phyloP scores from a whole-genome alignment of 2,329 filamentous ascomycete genomes.

The Sphaerulina populicola region DNA sequence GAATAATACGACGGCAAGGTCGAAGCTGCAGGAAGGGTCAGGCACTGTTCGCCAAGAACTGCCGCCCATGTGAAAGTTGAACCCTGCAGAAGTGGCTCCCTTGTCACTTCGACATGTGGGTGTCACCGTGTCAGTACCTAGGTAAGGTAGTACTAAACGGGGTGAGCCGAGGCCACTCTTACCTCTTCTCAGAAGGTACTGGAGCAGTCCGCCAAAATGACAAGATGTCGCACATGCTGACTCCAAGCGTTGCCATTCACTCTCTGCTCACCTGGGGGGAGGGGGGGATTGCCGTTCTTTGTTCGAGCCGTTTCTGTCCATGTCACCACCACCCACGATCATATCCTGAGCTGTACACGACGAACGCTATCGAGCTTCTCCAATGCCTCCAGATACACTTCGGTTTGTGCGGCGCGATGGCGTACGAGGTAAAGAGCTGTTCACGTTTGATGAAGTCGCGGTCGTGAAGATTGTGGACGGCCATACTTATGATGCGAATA shows the following conservation, averaged over 20 bases:
- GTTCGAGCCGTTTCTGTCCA: background rate
- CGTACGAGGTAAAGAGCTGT: conserved; percentile 6
- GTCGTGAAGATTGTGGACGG: conserved; percentile 3
- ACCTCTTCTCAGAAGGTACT: background rate
- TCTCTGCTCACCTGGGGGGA: background rate
- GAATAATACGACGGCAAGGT: too few relatives aligned
- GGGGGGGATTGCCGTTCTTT: background rate
- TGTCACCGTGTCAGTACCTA: too few relatives aligned
- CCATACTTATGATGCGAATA: conserved; percentile 14
- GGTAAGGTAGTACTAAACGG: background rate
- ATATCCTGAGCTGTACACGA: background rate
- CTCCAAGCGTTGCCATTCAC: background rate
- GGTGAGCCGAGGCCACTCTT: background rate
- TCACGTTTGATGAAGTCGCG: conserved; percentile 15
- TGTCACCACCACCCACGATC: background rate
- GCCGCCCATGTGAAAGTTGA: background rate
- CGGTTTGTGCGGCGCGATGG: conserved; percentile 1
- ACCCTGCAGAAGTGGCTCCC: background rate
- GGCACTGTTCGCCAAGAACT: background rate
- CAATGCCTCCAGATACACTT: background rate
- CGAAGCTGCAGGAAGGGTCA: too few relatives aligned
- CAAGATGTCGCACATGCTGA: background rate
- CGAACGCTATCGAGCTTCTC: background rate
- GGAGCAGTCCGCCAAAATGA: background rate
- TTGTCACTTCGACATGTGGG: background rate